Base-by-base conservation (phyloP, 768 basidiomycete genomes). In the Macrolepiota fuliginosa region DNA sequence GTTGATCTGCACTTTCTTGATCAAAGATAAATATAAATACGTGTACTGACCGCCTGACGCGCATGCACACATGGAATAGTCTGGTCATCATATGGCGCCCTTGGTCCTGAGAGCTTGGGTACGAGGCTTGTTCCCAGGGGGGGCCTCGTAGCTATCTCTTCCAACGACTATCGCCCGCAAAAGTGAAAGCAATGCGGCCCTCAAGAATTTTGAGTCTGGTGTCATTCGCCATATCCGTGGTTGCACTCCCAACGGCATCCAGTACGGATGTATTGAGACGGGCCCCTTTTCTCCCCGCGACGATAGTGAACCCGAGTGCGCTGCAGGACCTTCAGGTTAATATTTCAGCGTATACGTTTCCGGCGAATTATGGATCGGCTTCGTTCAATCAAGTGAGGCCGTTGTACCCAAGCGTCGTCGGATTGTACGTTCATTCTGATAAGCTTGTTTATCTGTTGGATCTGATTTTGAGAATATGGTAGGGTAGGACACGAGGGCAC, bases 391-490 rank as follows among this genome's bases (percentile, higher is more conserved):
- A 62, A 52, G 65, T 69, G 15, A 65, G 68, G 50, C 63, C 71
- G 2, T 58, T 72, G 35, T 72, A 68, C 53, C 71, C 71, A 24
- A 70, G 67, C 1, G 69, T 67, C 5, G 71, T 70, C 10, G 70
- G 69, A 19, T 57, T 72, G 70, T 71, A 29, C 54, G 69, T 62
- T 11, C 32, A 13, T 27, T 22, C 3, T 25, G 22, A n/a, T 19
- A 24, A 32, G 7, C 11, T 13, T 6, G 35, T 49, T 15, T 37
- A 32, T 9, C 5, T 17, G 19, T 24, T 13, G 40, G 22, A 27
- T 50, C 27, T 46, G 12, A 10, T 36, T 19, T 11, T 19, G 47
- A 42, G 22, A 9, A 45, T 35, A 29, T 49, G 25, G 5, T 11
- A 70, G 67, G 19, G 62, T 72, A 1, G 69, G 66, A 4, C 69